Base-by-base conservation (phyloP, 2,329 filamentous ascomycete species). In the Rutstroemia sp. region DNA sequence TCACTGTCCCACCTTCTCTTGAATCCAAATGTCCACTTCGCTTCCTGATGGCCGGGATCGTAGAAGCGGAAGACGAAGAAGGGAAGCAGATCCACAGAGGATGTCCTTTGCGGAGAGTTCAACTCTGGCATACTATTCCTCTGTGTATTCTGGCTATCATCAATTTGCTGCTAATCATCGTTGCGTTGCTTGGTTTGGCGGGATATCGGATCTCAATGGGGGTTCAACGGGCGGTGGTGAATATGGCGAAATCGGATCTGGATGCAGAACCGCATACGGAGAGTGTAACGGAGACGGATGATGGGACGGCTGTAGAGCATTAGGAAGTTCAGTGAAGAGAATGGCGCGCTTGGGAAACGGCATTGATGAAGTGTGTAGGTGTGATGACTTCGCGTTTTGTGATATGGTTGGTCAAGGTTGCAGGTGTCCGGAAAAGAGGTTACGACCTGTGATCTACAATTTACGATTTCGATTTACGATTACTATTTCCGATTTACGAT, bases 91-190 rank as follows among this genome's bases (percentile, higher is more conserved):
- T 52, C 34, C 41, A 17, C 9, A 37, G 46, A 37, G 51, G 54
- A 2, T 68, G 65, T 48, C 61, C 63, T 17, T 51, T 67, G 5
- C 49, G 64, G 21, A 59, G 64, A 48, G 60, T 68, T 25, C 64
- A 67, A 38, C 54, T 67, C 7, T 68, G 62, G 63, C 65, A 68
- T 56, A 64, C 60, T 5, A 62, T 68, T 30, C 64, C 63, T 1
- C 56, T 68, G 8, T 65, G 63, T 16, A 48, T 67, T 5, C 51
- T 69, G 3, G 63, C 64, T 1, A 59, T 66, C 7, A 57, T 66
- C 54, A 67, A 66, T 42, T 61, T 66, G 8, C 49, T 65, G 2
- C 58, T 68, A 1, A 61, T 67, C 27, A 65, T 67, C 9, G 30
- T 65, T 37, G 61, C 62, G 5, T 53, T 68, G 30, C 58, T 69